A percentile compares a stretch with the other conserved stretches of the same genome.
phyloP scores from a whole-genome alignment of 2,329 filamentous ascomycete genomes.

The Leptographium procerum region DNA sequence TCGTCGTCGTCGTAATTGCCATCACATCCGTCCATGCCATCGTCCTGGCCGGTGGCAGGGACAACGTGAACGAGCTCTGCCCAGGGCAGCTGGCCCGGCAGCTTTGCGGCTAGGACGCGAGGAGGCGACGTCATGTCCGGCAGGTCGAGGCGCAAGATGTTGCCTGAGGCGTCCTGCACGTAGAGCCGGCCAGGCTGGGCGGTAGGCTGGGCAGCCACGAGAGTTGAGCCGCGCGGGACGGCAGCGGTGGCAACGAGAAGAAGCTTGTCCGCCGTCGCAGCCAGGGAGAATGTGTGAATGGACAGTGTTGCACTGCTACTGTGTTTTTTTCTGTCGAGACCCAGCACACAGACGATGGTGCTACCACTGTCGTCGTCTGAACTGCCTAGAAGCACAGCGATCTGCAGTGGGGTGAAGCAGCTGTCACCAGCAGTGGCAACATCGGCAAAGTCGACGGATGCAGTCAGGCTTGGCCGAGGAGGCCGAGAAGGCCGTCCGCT shows the following conservation, averaged over 20 bases:
- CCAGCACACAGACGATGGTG: constrained; percentile 21
- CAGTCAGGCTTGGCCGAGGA: neutral
- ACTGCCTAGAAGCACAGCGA: constrained; percentile 2
- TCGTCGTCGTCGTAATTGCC: constrained; percentile 19
- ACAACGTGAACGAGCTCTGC: constrained; percentile 35
- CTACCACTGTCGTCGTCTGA: neutral
- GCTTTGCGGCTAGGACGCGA: constrained; percentile 25
- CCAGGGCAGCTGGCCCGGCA: constrained; percentile 40
- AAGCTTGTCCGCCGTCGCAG: neutral
- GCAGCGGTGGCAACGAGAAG: neutral
- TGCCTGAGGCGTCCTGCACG: constrained; percentile 35
- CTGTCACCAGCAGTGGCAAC: neutral
- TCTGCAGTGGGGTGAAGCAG: constrained; percentile 26
- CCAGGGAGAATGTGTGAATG: neutral
- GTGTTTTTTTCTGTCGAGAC: constrained; percentile 15
- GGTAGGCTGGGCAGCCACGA: constrained; percentile 11
- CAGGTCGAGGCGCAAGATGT: constrained; percentile 23
- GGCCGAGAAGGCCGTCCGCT: neutral
- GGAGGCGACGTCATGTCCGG: too few relatives aligned
- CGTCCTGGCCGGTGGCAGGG: too few relatives aligned
- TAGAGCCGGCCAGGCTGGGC: constrained; percentile 23
- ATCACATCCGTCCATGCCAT: neutral
- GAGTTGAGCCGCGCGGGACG: constrained; percentile 17
- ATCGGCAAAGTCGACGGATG: neutral
- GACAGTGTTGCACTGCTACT: neutral